Conservation (phyloP, 2,329 filamentous ascomycete species). For the Scytalidium sp. region DNA sequence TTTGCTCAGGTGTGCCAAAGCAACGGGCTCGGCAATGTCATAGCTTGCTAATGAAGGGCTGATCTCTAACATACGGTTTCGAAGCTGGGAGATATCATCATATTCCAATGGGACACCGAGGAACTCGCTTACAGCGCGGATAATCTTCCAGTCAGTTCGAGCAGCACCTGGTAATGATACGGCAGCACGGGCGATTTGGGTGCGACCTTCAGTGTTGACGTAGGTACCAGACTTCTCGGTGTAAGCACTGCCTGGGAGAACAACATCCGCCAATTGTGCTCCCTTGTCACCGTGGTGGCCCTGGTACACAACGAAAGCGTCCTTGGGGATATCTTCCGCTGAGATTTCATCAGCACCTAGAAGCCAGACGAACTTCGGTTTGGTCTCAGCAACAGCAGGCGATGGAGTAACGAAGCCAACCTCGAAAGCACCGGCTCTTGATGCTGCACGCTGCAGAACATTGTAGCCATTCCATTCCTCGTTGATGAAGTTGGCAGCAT, state of each 20-base stretch:
- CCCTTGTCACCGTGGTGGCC: constrained; percentile 95
- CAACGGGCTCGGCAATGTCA: constrained; percentile 82
- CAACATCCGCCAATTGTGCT: constrained; percentile 87
- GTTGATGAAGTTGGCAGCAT: constrained; percentile 82
- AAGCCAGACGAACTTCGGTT: constrained; percentile 94
- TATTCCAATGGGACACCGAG: constrained; percentile 84
- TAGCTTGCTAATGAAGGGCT: constrained; percentile 86
- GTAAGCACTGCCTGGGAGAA: constrained; percentile 92
- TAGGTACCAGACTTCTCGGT: constrained; percentile 97
- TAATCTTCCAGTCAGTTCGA: constrained; percentile 98
- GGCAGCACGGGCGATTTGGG: constrained; percentile 89
- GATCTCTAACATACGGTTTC: constrained; percentile 94
- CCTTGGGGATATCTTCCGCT: constrained; percentile 84
- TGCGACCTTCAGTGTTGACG: constrained; percentile 95
- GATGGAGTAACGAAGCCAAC: constrained; percentile 91
- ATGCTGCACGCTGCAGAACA: constrained; percentile 89
- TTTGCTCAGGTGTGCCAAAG: constrained; percentile 75
- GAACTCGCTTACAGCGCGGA: constrained; percentile 90
- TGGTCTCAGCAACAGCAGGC: constrained; percentile 74
- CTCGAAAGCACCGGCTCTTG: constrained; percentile 89
- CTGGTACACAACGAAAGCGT: constrained; percentile 96
- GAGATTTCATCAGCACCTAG: constrained; percentile 91
- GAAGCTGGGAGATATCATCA: constrained; percentile 83
- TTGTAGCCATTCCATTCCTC: constrained; percentile 97
- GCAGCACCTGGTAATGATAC: constrained; percentile 86